Evolutionary conservation across 1,139 yeast species (phyloP).

Genomic region (Nakaseomyces nivariensis): DNA sequence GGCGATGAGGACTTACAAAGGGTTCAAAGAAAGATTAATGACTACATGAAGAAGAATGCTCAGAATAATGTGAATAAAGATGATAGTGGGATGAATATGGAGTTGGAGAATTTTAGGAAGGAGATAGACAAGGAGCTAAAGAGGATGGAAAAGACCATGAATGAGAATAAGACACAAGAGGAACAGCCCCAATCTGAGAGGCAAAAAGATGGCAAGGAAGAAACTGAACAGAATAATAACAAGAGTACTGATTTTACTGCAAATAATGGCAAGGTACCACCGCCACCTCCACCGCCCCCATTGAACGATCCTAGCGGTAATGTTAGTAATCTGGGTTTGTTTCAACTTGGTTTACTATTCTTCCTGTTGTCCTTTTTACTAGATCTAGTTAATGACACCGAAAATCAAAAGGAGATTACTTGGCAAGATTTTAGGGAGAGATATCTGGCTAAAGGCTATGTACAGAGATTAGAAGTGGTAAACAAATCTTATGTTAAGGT

Average conservation of each 20-base stretch:
- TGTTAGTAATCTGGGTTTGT: constrained; percentile 26
- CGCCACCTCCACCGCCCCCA: constrained; percentile 7
- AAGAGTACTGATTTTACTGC: background rate
- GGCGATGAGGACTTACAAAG: constrained; percentile 1
- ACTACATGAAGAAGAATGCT: background rate
- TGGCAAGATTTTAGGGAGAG: constrained; percentile 62
- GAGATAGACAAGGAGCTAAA: constrained; percentile 3
- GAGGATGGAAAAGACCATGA: background rate
- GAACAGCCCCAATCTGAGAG: background rate
- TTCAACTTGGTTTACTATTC: constrained; percentile 28
- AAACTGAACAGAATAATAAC: background rate
- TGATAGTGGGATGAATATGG: background rate
- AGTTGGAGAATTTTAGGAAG: background rate
- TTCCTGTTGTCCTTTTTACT: constrained; percentile 26
- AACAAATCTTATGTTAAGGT: constrained; percentile 60
- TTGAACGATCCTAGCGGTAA: constrained; percentile 26
- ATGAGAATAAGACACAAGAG: background rate
- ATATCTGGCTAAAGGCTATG: constrained; percentile 55
- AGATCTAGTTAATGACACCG: constrained; percentile 24
- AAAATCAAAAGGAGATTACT: constrained; percentile 32
- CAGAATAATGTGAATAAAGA: background rate
- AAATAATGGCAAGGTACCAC: background rate
- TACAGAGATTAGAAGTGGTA: constrained; percentile 54
- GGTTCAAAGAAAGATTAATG: constrained; percentile 1
- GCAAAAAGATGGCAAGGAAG: background rate